Base-by-base conservation (phyloP, 2,329 filamentous ascomycete genomes). In the Colletotrichum shisoi region DNA sequence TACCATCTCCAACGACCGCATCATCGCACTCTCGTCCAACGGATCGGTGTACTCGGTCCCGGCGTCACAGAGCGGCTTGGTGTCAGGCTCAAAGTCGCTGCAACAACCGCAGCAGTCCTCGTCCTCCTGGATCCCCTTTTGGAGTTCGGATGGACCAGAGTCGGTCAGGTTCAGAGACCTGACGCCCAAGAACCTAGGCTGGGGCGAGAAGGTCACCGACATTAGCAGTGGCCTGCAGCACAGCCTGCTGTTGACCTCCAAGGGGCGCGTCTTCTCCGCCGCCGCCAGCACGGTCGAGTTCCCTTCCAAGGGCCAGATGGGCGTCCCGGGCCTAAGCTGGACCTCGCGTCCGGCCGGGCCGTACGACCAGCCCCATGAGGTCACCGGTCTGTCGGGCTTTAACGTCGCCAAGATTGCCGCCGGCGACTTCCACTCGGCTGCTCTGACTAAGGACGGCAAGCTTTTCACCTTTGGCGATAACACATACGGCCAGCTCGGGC, bases 401-500 rank as follows among this genome's bases (percentile, higher is more conserved):
- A 85, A 91, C 4, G 87, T 95, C 52, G 79, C 82, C 5, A 85
- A 91, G 71, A 89, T 98, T 65, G 94, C 94, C 1, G 82, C 92
- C 1, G 95, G 95, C 27, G 93, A 97, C 74, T 88, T 89, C 71
- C 95, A 99, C 79, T 96, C 93, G 4, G 80, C 96, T 1, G 91
- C 88, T 0, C 83, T 93, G 17, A 92, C 94, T 74, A 86, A 86
- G 67, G 83, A 90, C 59, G 94, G 94, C 17, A 87, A 88, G 17
- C 85, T 95, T 17, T 97, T 95, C 77, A 84, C 89, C 7, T 98
- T 96, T 79, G 95, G 95, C 44, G 94, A 98, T 77, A 98, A 98
- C 79, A 89, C 89, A 0, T 86, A 87, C 49, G 95, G 95, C n/a
- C 95, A 98, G 77, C 84, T 98, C 3, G 94, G 94, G n/a, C 88